These are phyloP conservation scores for Lichtheimia ramosa DNA, from an alignment of 371 early-diverging fungal species.

Conservation along the genomic window DNA sequence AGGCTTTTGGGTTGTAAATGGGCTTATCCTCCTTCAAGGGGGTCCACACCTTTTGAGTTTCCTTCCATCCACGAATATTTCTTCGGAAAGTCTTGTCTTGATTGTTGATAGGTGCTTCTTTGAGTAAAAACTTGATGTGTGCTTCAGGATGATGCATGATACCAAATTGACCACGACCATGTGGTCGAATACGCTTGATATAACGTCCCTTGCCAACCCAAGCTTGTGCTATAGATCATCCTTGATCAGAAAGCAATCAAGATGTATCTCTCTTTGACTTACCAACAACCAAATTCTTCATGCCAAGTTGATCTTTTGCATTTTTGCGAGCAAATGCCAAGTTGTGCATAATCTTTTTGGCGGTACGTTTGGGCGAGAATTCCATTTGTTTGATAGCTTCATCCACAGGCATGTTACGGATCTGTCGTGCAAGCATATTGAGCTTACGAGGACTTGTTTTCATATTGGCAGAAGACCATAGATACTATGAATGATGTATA, in stretches of 20 bases:
- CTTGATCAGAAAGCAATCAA: not conserved
- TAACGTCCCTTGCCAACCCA: constrained; percentile 92
- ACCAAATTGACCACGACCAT: constrained; percentile 85
- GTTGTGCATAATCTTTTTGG: constrained; percentile 68
- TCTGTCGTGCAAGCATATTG: constrained; percentile 83
- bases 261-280: constrained; percentile 12
- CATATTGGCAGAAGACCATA: constrained; percentile 73
- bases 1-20: constrained; percentile 73
- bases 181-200: constrained; percentile 64
- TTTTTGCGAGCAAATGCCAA: constrained; percentile 75
- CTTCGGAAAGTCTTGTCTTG: constrained; percentile 36
- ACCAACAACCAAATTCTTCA: constrained; percentile 61
- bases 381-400: constrained; percentile 90
- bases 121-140: constrained; percentile 82
- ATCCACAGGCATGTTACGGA: constrained; percentile 72
- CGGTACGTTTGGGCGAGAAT: constrained; percentile 79
- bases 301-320: constrained; percentile 67
- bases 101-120: constrained; percentile 24
- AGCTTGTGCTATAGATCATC: constrained; percentile 55
- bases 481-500: constrained; percentile 44
- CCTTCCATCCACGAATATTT: constrained; percentile 63
- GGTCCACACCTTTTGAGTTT: constrained; percentile 70
- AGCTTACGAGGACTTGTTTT: constrained; percentile 80
- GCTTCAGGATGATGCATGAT: constrained; percentile 76
- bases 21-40: constrained; percentile 74